Evolutionary conservation across 441 rosid genomes (phyloP).

Genomic region (Bruguiera hainesii): DNA sequence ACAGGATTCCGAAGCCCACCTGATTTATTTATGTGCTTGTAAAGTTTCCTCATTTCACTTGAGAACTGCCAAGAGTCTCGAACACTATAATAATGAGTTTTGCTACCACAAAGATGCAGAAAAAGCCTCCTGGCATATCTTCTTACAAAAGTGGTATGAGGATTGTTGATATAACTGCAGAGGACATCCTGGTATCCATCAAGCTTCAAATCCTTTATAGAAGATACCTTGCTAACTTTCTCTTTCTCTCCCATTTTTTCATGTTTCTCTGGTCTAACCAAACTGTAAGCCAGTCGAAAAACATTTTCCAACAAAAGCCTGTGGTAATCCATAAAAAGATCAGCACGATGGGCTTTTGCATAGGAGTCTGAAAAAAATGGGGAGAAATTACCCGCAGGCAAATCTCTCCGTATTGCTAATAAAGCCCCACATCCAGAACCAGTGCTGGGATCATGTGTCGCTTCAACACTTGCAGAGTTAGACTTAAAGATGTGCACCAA

Average conservation of each 20-base stretch:
- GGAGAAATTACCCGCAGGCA: slow-evolving; percentile 94
- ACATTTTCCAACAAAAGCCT: slow-evolving; percentile 93
- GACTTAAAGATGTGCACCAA: slow-evolving; percentile 90
- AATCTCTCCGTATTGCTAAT: slow-evolving; percentile 87
- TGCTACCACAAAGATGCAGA: slow-evolving; percentile 98
- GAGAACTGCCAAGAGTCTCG: slow-evolving; percentile 99
- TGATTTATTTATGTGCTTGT: slow-evolving; percentile 91
- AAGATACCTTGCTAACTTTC: slow-evolving; percentile 57
- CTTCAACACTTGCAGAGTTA: slow-evolving; percentile 57
- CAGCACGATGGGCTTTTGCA: slow-evolving; percentile 90
- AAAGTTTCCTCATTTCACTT: slow-evolving; percentile 79
- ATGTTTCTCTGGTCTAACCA: slow-evolving; percentile 98
- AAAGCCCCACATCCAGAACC: slow-evolving; percentile 98
- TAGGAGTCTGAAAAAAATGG: slow-evolving; percentile 99
- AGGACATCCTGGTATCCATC: slow-evolving; percentile 99
- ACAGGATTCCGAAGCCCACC: slow-evolving; percentile 91
- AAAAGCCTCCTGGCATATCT: slow-evolving; percentile 99
- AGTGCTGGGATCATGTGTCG: slow-evolving; percentile 56
- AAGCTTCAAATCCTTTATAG: slow-evolving; percentile 88
- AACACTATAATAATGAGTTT: slow-evolving; percentile 95
- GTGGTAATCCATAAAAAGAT: slow-evolving; percentile 93
- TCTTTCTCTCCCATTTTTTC: slow-evolving; percentile 97
- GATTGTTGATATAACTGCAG: slow-evolving; percentile 98
- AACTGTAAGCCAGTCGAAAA: slow-evolving; percentile 87
- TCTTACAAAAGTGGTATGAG: slow-evolving; percentile 91